Percentiles rank a stretch among this genome's conserved stretches.
These are phyloP conservation scores for Platanthera zijinensis DNA, from an alignment of 106 monocot species.

Conservation along the genomic window DNA sequence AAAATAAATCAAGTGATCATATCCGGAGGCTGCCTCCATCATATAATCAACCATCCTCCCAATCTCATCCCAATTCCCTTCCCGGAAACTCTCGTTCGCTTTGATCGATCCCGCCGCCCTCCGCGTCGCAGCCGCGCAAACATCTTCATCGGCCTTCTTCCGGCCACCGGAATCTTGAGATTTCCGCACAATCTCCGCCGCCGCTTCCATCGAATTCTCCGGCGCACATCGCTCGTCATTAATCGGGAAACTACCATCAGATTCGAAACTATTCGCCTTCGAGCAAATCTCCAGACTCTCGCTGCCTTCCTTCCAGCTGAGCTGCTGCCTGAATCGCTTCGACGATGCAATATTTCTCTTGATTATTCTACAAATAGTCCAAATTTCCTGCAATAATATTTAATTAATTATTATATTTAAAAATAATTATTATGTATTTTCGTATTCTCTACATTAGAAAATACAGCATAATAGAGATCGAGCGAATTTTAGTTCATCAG, in stretches of 20 bases:
- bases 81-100: slow-evolving; percentile 12
- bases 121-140: not conserved
- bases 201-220: slow-evolving; percentile 20
- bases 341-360: slow-evolving; percentile 32
- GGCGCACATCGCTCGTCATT: not conserved
- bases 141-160: not conserved
- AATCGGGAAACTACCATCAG: slow-evolving; percentile 8
- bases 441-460: too few relatives aligned
- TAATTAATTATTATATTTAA: too few relatives aligned
- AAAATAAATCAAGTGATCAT: not conserved
- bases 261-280: slow-evolving; percentile 30
- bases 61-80: slow-evolving; percentile 65
- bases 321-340: slow-evolving; percentile 14
- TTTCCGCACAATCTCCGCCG: not conserved
- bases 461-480: too few relatives aligned
- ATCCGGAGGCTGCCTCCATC: slow-evolving; percentile 8
- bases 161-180: not conserved
- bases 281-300: slow-evolving; percentile 24
- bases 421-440: too few relatives aligned
- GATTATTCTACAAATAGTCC: slow-evolving; percentile 77
- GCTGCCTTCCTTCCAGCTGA: slow-evolving; percentile 12
- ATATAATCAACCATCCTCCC: slow-evolving; percentile 42
- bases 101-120: not conserved
- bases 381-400: slow-evolving; percentile 37
- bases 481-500: too few relatives aligned